phyloP scores from a whole-genome alignment of 495 filamentous ascomycete genomes.

The Talaromyces trachyspermus region DNA sequence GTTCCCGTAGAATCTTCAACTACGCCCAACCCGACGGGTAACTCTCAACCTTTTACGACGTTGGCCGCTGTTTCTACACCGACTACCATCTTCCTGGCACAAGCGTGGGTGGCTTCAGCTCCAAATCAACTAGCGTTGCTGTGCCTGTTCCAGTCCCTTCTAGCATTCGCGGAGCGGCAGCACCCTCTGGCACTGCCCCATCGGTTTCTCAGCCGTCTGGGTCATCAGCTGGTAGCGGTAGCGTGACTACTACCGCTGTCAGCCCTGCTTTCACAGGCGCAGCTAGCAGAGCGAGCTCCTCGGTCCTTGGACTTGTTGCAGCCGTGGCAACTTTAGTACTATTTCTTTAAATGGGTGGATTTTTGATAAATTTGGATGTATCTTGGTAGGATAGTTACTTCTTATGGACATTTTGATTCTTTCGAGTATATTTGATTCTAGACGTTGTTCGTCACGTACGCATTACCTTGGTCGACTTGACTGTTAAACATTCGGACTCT shows the following conservation, averaged over 20 bases:
- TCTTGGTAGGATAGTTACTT: not conserved
- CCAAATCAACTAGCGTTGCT: too few species aligned
- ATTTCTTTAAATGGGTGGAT: not conserved
- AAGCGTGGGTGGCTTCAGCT: too few species aligned
- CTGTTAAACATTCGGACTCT: too few species aligned
- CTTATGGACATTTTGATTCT: not conserved
- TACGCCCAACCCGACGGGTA: too few species aligned
- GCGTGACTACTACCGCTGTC: not conserved
- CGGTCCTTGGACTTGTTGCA: not conserved
- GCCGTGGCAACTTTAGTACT: not conserved
- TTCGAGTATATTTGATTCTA: not conserved
- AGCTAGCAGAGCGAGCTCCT: not conserved
- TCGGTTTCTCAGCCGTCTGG: not conserved
- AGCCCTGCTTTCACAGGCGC: conserved; percentile 4
- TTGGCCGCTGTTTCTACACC: too few species aligned
- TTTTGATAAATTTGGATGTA: not conserved
- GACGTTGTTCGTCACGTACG: too few species aligned
- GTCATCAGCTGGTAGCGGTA: not conserved
- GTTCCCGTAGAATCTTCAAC: not conserved
- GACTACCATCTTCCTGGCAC: too few species aligned
- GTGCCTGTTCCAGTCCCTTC: too few species aligned
- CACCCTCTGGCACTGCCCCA: not conserved
- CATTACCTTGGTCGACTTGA: too few species aligned
- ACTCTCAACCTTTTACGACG: too few species aligned
- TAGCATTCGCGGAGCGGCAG: too few species aligned